Evolutionary conservation across 768 basidiomycete species (phyloP), one percentile per base, ranked within the genome.

Genomic region (Nidula microcarpa): DNA sequence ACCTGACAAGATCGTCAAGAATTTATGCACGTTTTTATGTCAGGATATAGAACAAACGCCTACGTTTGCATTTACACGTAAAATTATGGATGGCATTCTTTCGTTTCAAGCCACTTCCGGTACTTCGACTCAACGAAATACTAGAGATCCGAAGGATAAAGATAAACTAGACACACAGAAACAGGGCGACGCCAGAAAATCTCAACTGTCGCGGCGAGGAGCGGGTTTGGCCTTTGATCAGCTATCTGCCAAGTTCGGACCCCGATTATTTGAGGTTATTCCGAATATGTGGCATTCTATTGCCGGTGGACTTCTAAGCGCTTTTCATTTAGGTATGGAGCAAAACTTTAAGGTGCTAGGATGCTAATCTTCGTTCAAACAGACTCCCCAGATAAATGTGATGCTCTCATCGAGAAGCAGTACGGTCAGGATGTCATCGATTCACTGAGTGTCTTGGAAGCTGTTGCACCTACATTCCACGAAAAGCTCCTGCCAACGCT

Each of bases 251-350:
- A 81, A 79, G 56, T 97, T 98, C 58, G 94, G 90, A 0, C 65
- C 82, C 1, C 71, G 70, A 11, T 73, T 98, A 33, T 72, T 98
- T 35, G 80, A 86, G 0, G 76, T 82, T 34, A 83, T 98, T n/a
- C 96, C 97, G 2, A 92, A 84, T 58, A 89, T 98, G 79, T 98
- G 96, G 95, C 85, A 89, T 47, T 93, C 90, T 4, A 92, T 97
- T 84, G 85, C 85, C 11, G 87, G 86, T 18, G 86, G 90, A 18
- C 65, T 97, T 36, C 60, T 88, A 44, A 82, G 80, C 50, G 80
- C 85, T 18, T 94, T 87, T 57, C 72, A 75, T 11, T 11, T 11
- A 11, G 39, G 39, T 41, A 41, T 11, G 39, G 11, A 1, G 39
- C 39, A 16, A 16, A 41, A 11, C 16, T 41, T 66, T 77, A 35